phyloP scores from a whole-genome alignment of 2,329 filamentous ascomycete genomes.

The Cadophora luteo-olivacea region DNA sequence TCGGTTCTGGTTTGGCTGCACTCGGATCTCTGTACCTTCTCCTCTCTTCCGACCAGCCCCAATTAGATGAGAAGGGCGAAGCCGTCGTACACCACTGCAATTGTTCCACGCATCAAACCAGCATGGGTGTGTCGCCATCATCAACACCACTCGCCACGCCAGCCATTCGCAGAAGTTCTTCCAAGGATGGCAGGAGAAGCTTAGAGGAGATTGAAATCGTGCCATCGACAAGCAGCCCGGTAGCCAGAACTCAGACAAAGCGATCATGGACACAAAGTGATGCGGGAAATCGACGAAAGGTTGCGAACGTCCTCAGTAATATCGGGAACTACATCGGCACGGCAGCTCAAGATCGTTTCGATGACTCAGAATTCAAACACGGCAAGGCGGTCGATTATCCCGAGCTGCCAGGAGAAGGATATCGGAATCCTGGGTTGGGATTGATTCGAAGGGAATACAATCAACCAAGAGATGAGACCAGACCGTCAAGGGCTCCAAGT shows the following conservation, averaged over 20 bases:
- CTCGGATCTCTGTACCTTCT: constrained; percentile 65
- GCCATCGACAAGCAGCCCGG: constrained; percentile 2
- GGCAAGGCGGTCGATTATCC: constrained; percentile 59
- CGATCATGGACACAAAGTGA: constrained; percentile 22
- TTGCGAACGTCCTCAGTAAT: constrained; percentile 52
- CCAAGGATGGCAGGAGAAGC: constrained; percentile 18
- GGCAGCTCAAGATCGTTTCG: constrained; percentile 54
- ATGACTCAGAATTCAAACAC: constrained; percentile 55
- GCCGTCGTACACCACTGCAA: constrained; percentile 21
- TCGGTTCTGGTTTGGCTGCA: constrained; percentile 62
- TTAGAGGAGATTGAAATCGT: constrained; percentile 21
- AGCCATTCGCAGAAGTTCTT: constrained; percentile 19
- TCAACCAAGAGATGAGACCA: constrained; percentile 43
- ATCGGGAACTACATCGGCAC: constrained; percentile 55
- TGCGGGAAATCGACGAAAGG: constrained; percentile 47
- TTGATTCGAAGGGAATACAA: constrained; percentile 52
- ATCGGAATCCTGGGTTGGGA: constrained; percentile 51
- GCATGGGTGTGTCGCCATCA: constrained; percentile 9
- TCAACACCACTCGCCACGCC: constrained; percentile 14
- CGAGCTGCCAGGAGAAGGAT: constrained; percentile 59
- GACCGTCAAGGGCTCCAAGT: constrained; percentile 44
- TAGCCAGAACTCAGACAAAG: neutral
- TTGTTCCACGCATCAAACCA: constrained; percentile 8
- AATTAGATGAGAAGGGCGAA: constrained; percentile 27
- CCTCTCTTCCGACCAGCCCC: constrained; percentile 39